These are phyloP conservation scores for barley (Hordeum vulgare) DNA, from an alignment of 176 grass and related monocot species.

Conservation along the genomic window MorexV3_pseudomolecules_assembly NC_058522.1:453412005-453412504, in stretches of 20 bases:
- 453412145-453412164: no score
- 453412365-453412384: conserved; percentile 63
- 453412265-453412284: conserved; percentile 57
- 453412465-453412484: conserved; percentile 58
- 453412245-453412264: background rate
- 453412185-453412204: no score
- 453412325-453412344: conserved; percentile 54
- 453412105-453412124: no score
- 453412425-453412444: conserved; percentile 79
- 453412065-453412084: no score
- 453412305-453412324: conserved; percentile 89
- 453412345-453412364: conserved; percentile 17
- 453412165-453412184: no score
- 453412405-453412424: conserved; percentile 57
- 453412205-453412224: conserved; percentile 4
- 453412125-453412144: no score
- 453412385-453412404: conserved; percentile 83
- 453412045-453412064: no score
- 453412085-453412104: no score
- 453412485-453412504: conserved; percentile 79
- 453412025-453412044: no score
- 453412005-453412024: no score
- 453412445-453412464: conserved; percentile 82
- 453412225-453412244: conserved; percentile 5
- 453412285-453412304: conserved; percentile 80